These are phyloP conservation scores for Epichloe bromicola DNA, from an alignment of 2,329 filamentous ascomycete species.

Conservation along the genomic window DNA sequence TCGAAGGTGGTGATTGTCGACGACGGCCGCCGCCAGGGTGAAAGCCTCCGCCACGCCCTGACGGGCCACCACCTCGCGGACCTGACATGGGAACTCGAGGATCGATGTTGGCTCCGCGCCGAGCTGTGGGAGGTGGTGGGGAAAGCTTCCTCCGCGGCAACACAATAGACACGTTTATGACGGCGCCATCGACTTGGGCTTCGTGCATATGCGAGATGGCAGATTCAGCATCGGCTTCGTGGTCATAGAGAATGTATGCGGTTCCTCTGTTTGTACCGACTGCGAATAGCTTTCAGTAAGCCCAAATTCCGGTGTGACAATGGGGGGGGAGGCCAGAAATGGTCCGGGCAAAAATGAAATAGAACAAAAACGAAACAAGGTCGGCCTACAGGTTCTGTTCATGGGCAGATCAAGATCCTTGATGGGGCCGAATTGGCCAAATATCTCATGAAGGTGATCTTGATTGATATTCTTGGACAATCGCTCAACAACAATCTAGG, in stretches of 20 bases:
- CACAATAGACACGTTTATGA: slow-evolving; percentile 79
- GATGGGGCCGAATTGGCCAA: slow-evolving; percentile 76
- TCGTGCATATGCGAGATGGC: slow-evolving; percentile 98
- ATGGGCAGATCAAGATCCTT: slow-evolving; percentile 81
- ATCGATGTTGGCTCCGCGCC: slow-evolving; percentile 47
- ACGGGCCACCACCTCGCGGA: slow-evolving; percentile 19
- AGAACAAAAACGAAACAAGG: background rate
- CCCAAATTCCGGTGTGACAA: background rate
- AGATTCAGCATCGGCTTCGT: slow-evolving; percentile 66
- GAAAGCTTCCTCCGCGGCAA: slow-evolving; percentile 74
- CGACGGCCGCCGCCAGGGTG: slow-evolving; percentile 23
- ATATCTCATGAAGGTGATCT: slow-evolving; percentile 80
- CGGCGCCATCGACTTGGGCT: slow-evolving; percentile 75
- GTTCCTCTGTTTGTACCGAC: slow-evolving; percentile 85
- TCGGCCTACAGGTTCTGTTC: slow-evolving; percentile 61
- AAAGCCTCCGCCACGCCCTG: slow-evolving; percentile 15
- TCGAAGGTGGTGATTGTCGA: slow-evolving; percentile 21
- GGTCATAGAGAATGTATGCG: slow-evolving; percentile 77
- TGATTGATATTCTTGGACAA: slow-evolving; percentile 91
- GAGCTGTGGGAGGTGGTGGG: slow-evolving; percentile 59
- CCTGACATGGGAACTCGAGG: slow-evolving; percentile 25
- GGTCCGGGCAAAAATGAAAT: background rate
- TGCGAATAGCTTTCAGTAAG: slow-evolving; percentile 20
- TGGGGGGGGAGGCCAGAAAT: background rate
- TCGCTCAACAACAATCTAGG: slow-evolving; percentile 85